A percentile compares a stretch with the other conserved stretches of the same genome.
Evolutionary conservation across 176 grass and related monocot species (phyloP).

Genomic region (Guadua angustifolia): DNA sequence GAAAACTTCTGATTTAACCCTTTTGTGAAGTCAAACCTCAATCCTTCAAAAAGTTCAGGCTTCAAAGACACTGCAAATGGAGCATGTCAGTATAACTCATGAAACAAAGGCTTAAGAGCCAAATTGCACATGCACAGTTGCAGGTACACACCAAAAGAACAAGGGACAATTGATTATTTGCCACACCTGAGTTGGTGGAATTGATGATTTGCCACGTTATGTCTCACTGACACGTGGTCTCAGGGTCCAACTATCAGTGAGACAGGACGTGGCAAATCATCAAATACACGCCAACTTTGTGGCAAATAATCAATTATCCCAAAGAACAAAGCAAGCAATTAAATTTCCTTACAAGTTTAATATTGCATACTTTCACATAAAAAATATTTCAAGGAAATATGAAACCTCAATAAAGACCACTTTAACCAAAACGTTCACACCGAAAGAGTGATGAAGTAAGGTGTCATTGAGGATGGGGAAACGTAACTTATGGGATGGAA

Average conservation of each 20-base stretch:
- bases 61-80: conserved; percentile 89
- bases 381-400: neutral
- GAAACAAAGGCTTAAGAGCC: conserved; percentile 31
- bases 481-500: neutral
- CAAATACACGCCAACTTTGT: too few species aligned
- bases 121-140: conserved; percentile 1
- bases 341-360: neutral
- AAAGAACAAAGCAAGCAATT: conserved; percentile 26
- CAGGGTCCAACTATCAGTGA: too few species aligned
- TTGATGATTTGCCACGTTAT: too few species aligned
- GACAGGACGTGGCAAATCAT: too few species aligned
- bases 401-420: neutral
- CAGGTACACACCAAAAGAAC: conserved; percentile 3
- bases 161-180: neutral
- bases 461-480: conserved; percentile 3
- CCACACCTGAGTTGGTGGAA: too few species aligned
- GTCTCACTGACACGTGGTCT: too few species aligned
- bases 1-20: conserved; percentile 87
- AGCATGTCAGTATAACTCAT: conserved; percentile 36
- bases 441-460: neutral
- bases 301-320: neutral
- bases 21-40: conserved; percentile 97
- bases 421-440: neutral
- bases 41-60: conserved; percentile 93
- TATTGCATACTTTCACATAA: neutral